These are phyloP conservation scores for Aegle marmelos DNA, from an alignment of 345 rosid genomes.

Conservation along the genomic window DNA sequence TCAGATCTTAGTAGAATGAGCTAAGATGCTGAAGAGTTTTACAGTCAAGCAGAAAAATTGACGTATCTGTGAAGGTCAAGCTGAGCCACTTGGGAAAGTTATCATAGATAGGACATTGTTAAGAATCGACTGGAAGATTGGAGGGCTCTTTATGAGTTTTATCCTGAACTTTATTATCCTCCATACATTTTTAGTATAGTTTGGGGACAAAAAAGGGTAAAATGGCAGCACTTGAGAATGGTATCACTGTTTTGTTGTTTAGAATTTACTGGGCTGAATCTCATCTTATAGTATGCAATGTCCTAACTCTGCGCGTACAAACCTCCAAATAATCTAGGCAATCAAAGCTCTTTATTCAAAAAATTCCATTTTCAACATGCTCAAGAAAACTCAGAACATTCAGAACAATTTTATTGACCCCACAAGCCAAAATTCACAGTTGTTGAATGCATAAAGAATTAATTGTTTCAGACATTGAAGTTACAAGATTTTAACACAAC, in stretches of 20 bases:
- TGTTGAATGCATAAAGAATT: slow-evolving; percentile 17
- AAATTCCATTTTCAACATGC: slow-evolving; percentile 6
- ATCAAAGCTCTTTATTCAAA: background rate
- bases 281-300: background rate
- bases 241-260: background rate
- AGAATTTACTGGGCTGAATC: no score
- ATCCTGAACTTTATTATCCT: background rate
- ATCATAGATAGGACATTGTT: no score
- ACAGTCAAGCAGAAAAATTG: background rate
- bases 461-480: background rate
- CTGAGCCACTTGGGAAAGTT: background rate
- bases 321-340: background rate
- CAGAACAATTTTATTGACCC: slow-evolving; percentile 7
- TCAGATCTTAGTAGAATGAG: no score
- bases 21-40: no score
- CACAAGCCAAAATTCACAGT: slow-evolving; percentile 5
- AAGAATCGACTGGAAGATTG: background rate
- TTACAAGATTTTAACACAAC: slow-evolving; percentile 2
- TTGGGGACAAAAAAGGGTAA: no score
- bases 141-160: background rate
- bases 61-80: background rate
- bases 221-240: background rate
- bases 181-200: background rate
- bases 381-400: background rate
- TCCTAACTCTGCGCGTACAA: background rate